Evolutionary conservation across 768 basidiomycete genomes (phyloP), one percentile per base, ranked within the genome.

Genomic region (Boletus edulis): DNA sequence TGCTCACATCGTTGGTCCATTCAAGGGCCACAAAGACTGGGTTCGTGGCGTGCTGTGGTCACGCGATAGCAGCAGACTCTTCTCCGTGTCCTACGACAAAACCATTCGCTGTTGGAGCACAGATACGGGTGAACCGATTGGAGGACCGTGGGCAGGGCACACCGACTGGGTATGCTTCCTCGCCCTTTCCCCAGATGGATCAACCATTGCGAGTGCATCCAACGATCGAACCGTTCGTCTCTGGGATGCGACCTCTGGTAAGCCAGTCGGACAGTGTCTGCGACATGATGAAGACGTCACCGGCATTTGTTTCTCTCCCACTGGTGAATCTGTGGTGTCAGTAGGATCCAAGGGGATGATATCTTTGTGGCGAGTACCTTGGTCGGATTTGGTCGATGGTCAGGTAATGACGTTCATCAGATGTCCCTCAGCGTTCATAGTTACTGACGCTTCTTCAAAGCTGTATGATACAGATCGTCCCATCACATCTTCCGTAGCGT

Each of bases 51-150:
- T 60, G 3, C 42, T 52, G 1, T 62, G 60, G 62, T 44, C 57
- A 14, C 51, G 5, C 9, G 61, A 59, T 4, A 48, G 52, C 4
- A 49, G 12, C 3, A n/a, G 22, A 3, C 41, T 63, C 27, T 56
- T 55, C 24, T 56, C 57, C 24, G 45, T 12, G 2, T 51, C 48
- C 0, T 0, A 8, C 0, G 51, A 56, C 17, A 8, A 31, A 1
- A 52, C 51, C 0, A 64, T 64, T 43, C 52, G 52, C 5, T 52
- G 54, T 20, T 64, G 63, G 59, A 24, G 52, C 7, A 24, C 43
- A 4, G 0, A 13, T 0, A 58, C 59, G 3, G 54, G 52, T 18
- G 18, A 40, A 14, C 42, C 29, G 5, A 38, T 44, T 1, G 43
- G 51, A 29, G 34, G 6, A 11, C 24, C 22, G 8, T 48, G 22